Base-by-base conservation (phyloP, 495 filamentous ascomycete genomes). In the Talaromyces thailandensis region DNA sequence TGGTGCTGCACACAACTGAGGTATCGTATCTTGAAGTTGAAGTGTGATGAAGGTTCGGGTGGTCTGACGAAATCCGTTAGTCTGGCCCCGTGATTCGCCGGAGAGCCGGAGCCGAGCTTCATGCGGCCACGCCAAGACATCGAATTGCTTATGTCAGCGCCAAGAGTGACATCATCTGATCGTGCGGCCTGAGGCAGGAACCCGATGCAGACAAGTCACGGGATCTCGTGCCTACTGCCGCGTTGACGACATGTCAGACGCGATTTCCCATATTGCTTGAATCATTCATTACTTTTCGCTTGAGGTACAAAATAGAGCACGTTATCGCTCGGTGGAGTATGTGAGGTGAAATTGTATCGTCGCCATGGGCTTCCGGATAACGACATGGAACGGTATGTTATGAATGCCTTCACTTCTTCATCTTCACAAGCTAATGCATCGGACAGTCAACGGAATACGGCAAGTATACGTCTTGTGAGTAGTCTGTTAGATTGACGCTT, bases 381-480 rank as follows among this genome's bases (percentile, higher is more conserved):
- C 89, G n/a, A 91, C 89, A 50, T 93, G 92, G 92, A 96, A 96
- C 76, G 88, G 88, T 90, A 73, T 67, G 82, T 66, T 60, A 23
- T 25, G 12, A 53, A 58, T 18, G 6, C 60, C 7, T 32, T 45
- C n/a, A 8, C 14, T 55, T 12, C 31, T 45, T 11, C 16, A 51
- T 37, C 8, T 7, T 66, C 55, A 69, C 64, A 67, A 48, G 65
- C 66, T 32, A 64, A 55, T 60, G 26, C 45, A 58, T 35, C 28
- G n/a, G 3, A 24, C 55, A 94, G 94, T 97, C 31, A 98, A 97
- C 74, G 93, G 94, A 66, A 96, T 98, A 71, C 85, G 91, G 88
- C 92, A 74, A 60, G 79, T 69, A 9, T 6, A 12, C 52, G 3
- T 35, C 40, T 29, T 23, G 23, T 48, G 12, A 18, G 14, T 2